A percentile compares a stretch with the other conserved stretches of the same genome.
Conservation (phyloP, 2,329 filamentous ascomycete species). For the Diaporthe humulicola region DNA sequence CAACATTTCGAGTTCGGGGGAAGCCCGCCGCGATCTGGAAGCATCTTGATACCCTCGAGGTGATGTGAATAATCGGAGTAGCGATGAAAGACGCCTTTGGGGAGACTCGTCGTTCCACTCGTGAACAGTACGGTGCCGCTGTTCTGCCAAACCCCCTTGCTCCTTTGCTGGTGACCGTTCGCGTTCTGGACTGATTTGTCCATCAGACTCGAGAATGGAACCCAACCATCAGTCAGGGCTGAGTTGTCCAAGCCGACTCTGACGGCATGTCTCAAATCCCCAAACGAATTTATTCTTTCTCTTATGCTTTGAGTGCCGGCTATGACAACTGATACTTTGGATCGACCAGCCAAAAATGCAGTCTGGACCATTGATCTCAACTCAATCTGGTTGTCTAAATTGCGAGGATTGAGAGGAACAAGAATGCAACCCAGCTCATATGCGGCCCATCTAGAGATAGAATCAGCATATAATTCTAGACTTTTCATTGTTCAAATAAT, state of each 20-base stretch:
- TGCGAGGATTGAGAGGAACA: slow-evolving; percentile 1
- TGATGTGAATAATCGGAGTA: slow-evolving; percentile 9
- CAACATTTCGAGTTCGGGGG: not conserved
- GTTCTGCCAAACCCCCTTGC: not conserved
- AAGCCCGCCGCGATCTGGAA: slow-evolving; percentile 1
- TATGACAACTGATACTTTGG: not conserved
- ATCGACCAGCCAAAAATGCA: not conserved
- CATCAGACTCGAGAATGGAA: not conserved
- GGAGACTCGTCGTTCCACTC: not conserved
- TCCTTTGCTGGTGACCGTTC: not conserved
- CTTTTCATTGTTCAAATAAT: not conserved
- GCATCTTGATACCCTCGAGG: slow-evolving; percentile 7
- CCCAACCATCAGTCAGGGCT: not conserved
- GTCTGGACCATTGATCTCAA: slow-evolving; percentile 9
- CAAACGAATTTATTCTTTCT: not conserved
- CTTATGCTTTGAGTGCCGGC: not conserved
- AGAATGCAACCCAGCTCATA: not conserved
- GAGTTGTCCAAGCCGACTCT: not conserved
- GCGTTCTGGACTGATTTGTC: not conserved
- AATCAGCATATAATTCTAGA: not conserved
- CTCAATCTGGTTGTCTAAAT: slow-evolving; percentile 1
- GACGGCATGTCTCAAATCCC: not conserved
- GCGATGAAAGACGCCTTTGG: not conserved
- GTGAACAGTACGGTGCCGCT: slow-evolving; percentile 8
- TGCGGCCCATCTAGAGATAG: not conserved